Conservation (phyloP, 345 rosid species). For the Populus nigra region DNA sequence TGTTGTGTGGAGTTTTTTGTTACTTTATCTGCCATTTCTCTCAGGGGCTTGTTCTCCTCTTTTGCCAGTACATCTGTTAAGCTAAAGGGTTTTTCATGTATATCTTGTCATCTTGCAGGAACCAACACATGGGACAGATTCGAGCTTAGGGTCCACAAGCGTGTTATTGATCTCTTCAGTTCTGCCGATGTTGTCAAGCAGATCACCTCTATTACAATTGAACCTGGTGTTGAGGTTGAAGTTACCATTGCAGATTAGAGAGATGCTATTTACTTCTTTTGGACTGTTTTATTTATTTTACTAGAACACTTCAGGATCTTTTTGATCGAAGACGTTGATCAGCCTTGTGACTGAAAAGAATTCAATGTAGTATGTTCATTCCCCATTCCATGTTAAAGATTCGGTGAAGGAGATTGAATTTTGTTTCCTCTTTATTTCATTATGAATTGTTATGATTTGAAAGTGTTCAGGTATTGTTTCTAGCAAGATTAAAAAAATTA, state of each 20-base stretch:
- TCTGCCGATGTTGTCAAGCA: constrained; percentile 69
- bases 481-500: background rate
- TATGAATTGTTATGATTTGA: background rate
- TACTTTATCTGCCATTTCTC: background rate
- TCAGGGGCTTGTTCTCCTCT: too few species aligned
- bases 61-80: background rate
- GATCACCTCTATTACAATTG: constrained; percentile 60
- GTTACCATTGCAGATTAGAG: constrained; percentile 51
- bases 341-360: background rate
- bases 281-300: background rate
- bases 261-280: background rate
- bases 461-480: background rate
- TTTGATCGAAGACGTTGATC: background rate
- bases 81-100: background rate
- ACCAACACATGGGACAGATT: constrained; percentile 65
- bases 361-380: constrained; percentile 8
- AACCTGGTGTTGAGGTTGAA: constrained; percentile 66
- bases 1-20: background rate
- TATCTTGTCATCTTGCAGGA: constrained; percentile 25
- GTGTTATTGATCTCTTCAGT: constrained; percentile 60
- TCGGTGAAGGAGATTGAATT: constrained; percentile 13
- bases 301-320: background rate
- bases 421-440: constrained; percentile 14
- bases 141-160: constrained; percentile 60
- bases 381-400: constrained; percentile 12